phyloP scores from a whole-genome alignment of 1,284 basidiomycete genomes.

The Singerocomus inundabilis region DNA sequence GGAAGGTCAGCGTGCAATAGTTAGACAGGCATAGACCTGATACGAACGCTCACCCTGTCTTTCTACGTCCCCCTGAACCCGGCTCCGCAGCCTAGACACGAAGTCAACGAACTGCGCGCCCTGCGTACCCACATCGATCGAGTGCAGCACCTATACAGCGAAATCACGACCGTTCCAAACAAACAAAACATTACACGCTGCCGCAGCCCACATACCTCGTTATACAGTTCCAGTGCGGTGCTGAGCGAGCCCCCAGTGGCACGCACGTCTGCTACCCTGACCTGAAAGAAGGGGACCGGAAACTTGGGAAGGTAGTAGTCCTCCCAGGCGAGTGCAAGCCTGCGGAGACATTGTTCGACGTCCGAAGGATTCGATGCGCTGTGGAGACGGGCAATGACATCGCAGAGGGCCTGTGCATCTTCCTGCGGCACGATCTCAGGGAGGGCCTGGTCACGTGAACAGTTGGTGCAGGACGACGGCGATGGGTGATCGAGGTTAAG shows the following conservation, averaged over 20 bases:
- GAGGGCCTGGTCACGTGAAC: constrained; percentile 15
- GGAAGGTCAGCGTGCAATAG: constrained; percentile 1
- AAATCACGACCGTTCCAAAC: neutral
- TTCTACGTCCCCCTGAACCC: constrained; percentile 27
- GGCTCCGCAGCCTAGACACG: constrained; percentile 24
- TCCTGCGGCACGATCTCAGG: constrained; percentile 24
- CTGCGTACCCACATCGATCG: constrained; percentile 18
- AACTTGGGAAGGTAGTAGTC: constrained; percentile 33
- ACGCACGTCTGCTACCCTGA: constrained; percentile 33
- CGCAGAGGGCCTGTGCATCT: constrained; percentile 22
- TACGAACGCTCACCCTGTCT: constrained; percentile 24
- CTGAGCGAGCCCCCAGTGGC: constrained; percentile 32
- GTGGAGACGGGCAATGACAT: constrained; percentile 18
- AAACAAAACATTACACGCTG: neutral
- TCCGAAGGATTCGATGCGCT: constrained; percentile 16
- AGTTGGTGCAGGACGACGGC: neutral
- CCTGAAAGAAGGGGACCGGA: constrained; percentile 33
- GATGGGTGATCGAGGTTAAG: constrained; percentile 13
- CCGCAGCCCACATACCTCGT: constrained; percentile 26
- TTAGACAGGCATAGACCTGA: neutral
- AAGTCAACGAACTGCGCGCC: constrained; percentile 22
- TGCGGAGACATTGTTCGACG: constrained; percentile 23
- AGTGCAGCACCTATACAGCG: constrained; percentile 23
- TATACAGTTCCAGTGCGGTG: constrained; percentile 29
- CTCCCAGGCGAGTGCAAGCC: constrained; percentile 31